Percentiles rank a stretch among this genome's conserved stretches.
phyloP scores from a whole-genome alignment of 208 protist genomes.

The Trypanosoma melophagium region DNA sequence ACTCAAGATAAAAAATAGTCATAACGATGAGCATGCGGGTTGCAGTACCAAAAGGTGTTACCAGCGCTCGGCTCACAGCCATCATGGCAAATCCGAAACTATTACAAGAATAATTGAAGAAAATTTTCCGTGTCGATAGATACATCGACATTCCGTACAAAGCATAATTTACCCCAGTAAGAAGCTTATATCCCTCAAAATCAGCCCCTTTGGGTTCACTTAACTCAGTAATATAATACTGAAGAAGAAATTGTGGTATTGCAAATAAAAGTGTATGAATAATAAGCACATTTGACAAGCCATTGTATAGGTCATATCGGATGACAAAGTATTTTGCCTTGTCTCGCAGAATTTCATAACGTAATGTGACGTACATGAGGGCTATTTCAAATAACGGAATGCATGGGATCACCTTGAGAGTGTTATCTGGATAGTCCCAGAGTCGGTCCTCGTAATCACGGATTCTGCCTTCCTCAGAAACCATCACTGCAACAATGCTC shows the following conservation, averaged over 20 bases:
- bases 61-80: constrained; percentile 3
- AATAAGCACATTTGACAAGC: constrained; percentile 58
- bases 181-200: constrained; percentile 48
- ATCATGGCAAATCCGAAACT: constrained; percentile 61
- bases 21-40: constrained; percentile 27
- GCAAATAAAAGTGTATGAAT: constrained; percentile 57
- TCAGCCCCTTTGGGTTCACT: neutral
- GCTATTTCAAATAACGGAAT: constrained; percentile 73
- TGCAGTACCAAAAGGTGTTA: constrained; percentile 17
- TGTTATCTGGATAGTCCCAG: constrained; percentile 72
- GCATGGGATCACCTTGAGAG: constrained; percentile 66
- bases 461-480: constrained; percentile 67
- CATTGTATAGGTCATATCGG: constrained; percentile 79
- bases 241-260: constrained; percentile 72
- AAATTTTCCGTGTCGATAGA: constrained; percentile 46
- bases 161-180: constrained; percentile 34
- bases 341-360: constrained; percentile 54
- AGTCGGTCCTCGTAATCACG: constrained; percentile 58
- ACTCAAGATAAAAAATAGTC: constrained; percentile 22
- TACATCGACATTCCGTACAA: constrained; percentile 61
- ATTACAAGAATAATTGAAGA: constrained; percentile 72
- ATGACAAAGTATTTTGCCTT: constrained; percentile 74
- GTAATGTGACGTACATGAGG: constrained; percentile 58
- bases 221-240: constrained; percentile 49
- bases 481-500: constrained; percentile 58